Percentiles rank a stretch among this genome's conserved stretches.
Conservation (phyloP, 208 protist genomes). For the Trypanosoma caninum region DNA sequence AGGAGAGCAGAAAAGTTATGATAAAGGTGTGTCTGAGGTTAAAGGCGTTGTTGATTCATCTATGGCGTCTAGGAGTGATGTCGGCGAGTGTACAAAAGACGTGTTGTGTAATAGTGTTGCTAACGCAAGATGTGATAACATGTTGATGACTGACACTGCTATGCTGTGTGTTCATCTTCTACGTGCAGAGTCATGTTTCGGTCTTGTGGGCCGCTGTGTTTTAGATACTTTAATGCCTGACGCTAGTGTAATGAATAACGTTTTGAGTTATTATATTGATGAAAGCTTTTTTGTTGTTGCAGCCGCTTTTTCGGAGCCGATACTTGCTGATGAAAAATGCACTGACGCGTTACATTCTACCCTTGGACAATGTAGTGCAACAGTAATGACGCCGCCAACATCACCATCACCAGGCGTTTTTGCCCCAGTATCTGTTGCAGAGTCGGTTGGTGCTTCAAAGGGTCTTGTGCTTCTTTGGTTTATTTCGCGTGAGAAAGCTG, state of each 20-base stretch:
- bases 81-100: background rate
- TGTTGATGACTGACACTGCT: slow-evolving; percentile 28
- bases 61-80: background rate
- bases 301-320: slow-evolving; percentile 9
- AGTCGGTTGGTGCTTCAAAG: slow-evolving; percentile 12
- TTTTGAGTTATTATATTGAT: background rate
- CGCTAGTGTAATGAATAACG: background rate
- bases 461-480: slow-evolving; percentile 59
- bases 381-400: background rate
- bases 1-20: background rate
- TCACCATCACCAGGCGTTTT: background rate
- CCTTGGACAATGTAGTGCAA: background rate
- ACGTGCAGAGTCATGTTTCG: slow-evolving; percentile 20
- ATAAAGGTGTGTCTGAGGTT: background rate
- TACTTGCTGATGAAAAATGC: background rate
- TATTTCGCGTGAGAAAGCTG: slow-evolving; percentile 20
- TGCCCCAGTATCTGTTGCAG: slow-evolving; percentile 1
- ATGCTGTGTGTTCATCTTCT: slow-evolving; percentile 27
- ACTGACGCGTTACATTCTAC: slow-evolving; percentile 3
- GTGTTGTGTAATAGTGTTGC: background rate
- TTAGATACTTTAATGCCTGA: slow-evolving; percentile 18
- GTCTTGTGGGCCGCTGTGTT: slow-evolving; percentile 10
- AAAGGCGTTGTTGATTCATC: background rate
- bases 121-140: background rate
- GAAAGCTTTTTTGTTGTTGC: background rate